Evolutionary conservation across 1,284 basidiomycete species (phyloP).

Genomic region (Cutaneotrichosporon sp.): DNA sequence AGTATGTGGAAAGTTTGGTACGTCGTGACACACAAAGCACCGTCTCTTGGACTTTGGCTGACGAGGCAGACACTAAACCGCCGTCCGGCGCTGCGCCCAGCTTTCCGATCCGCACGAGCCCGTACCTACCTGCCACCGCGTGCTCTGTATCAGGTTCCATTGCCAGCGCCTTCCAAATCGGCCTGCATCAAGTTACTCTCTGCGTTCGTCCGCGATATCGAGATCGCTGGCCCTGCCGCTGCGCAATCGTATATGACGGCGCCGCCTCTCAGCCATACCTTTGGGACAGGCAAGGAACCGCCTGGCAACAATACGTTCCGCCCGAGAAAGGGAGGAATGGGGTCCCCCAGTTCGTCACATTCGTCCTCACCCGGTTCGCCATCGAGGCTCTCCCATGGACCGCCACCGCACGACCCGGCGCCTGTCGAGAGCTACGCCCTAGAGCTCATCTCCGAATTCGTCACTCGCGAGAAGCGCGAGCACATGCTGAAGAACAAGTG

Average conservation of each 20-base stretch:
- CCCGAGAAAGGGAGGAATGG: neutral
- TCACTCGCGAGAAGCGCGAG: constrained; percentile 47
- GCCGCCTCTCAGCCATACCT: neutral
- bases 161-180: constrained; percentile 44
- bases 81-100: constrained; percentile 41
- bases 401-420: constrained; percentile 18
- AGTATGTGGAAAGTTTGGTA: constrained; percentile 40
- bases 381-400: neutral
- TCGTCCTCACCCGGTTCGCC: neutral
- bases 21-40: constrained; percentile 7
- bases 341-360: neutral
- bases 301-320: neutral
- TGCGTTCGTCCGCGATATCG: constrained; percentile 28
- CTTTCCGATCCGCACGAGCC: constrained; percentile 43
- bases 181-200: constrained; percentile 37
- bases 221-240: constrained; percentile 21
- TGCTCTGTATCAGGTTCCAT: constrained; percentile 32
- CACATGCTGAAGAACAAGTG: constrained; percentile 47
- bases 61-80: constrained; percentile 24
- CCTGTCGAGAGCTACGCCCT: constrained; percentile 37
- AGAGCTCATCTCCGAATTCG: constrained; percentile 44
- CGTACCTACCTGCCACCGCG: constrained; percentile 33
- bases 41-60: neutral
- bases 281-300: neutral
- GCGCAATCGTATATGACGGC: constrained; percentile 12